Evolutionary conservation across 495 filamentous ascomycete genomes (phyloP).

Genomic region (Hypomontagnella monticulosa): DNA sequence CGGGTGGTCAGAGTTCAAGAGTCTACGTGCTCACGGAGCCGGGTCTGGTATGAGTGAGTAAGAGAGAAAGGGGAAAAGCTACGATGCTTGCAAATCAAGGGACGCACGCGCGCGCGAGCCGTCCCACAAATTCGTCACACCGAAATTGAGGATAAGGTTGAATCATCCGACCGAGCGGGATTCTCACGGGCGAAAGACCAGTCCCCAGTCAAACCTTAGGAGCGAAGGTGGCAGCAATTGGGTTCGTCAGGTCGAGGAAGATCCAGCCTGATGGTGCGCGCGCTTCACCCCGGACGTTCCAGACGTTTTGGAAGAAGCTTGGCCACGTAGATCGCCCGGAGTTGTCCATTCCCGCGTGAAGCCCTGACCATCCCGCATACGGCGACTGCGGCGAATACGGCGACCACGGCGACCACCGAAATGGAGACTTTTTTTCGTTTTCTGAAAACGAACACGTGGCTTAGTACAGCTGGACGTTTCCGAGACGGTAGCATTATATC

Average conservation of each 20-base stretch:
- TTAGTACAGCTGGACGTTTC: neutral
- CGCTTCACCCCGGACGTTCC: conserved; percentile 6
- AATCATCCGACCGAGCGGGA: no score
- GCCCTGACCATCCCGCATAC: neutral
- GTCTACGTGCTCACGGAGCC: neutral
- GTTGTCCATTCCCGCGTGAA: conserved; percentile 1
- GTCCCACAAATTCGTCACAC: neutral
- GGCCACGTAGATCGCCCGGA: conserved; percentile 13
- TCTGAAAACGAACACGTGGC: neutral
- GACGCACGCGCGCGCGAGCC: neutral
- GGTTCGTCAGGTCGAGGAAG: neutral
- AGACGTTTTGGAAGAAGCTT: neutral
- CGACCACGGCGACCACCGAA: neutral
- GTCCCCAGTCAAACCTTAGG: no score
- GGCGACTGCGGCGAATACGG: neutral
- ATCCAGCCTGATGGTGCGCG: neutral
- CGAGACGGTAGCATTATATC: neutral
- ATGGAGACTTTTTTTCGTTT: neutral
- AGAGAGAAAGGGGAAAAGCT: no score
- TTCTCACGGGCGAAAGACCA: no score
- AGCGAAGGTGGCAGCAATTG: conserved; percentile 7
- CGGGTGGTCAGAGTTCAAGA: conserved; percentile 1
- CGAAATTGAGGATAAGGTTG: no score
- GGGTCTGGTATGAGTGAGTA: neutral
- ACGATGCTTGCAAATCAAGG: no score